These are phyloP conservation scores for Calocera viscosa DNA, from an alignment of 768 basidiomycete genomes.

Conservation along the genomic window DNA sequence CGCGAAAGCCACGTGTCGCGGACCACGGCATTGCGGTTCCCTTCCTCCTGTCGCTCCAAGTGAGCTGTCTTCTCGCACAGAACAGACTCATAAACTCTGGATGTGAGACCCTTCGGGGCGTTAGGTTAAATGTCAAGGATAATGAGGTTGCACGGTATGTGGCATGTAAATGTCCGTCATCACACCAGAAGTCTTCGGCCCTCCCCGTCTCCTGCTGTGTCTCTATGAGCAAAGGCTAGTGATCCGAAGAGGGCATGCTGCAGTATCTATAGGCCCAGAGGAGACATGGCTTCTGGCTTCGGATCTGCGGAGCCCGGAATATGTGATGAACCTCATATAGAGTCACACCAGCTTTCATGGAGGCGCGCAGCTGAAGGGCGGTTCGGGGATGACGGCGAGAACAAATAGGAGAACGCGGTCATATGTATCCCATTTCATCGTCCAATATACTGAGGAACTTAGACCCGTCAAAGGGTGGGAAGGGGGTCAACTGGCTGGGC, in stretches of 20 bases:
- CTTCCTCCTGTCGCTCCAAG: too few relatives aligned
- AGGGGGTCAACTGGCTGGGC: slow-evolving; percentile 36
- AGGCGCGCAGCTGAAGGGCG: too few relatives aligned
- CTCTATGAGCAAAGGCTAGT: background rate
- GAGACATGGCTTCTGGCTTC: too few relatives aligned
- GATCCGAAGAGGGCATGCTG: background rate
- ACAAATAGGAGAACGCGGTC: too few relatives aligned
- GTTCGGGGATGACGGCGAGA: too few relatives aligned
- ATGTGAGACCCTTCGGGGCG: background rate
- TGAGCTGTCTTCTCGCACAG: too few relatives aligned
- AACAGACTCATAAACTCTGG: too few relatives aligned
- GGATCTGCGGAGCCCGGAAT: too few relatives aligned
- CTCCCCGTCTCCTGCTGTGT: background rate
- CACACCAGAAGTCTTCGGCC: background rate
- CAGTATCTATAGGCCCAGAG: too few relatives aligned
- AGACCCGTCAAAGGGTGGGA: slow-evolving; percentile 56
- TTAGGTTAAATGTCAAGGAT: background rate
- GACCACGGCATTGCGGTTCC: background rate
- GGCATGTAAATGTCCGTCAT: background rate
- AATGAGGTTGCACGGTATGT: background rate
- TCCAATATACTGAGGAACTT: slow-evolving; percentile 54
- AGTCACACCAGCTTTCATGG: too few relatives aligned
- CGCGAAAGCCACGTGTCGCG: background rate
- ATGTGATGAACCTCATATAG: too few relatives aligned
- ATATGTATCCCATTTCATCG: slow-evolving; percentile 63